Percentiles rank a stretch among this genome's conserved stretches.
Conservation (phyloP, 108 stramenopile genomes). For the Nitzschia putrida region DNA sequence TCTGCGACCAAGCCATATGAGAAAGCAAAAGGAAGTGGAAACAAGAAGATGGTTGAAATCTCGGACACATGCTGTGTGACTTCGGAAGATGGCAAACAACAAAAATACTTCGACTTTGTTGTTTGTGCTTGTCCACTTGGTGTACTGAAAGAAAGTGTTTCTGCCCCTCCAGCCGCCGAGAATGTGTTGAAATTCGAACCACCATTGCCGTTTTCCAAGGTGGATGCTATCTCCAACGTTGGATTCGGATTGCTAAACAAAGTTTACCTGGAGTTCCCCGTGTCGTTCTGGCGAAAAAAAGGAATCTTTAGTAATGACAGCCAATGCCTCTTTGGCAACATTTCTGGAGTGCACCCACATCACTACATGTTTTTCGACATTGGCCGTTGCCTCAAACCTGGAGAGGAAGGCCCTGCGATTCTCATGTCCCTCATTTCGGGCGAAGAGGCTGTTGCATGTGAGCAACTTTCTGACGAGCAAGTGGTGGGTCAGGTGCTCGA, state of each 20-base stretch:
- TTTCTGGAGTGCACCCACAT: slow-evolving; percentile 53
- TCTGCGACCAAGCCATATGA: slow-evolving; percentile 39
- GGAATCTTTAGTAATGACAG: slow-evolving; percentile 25
- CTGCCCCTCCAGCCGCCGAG: not conserved
- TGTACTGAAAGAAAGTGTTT: slow-evolving; percentile 65
- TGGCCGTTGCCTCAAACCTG: slow-evolving; percentile 34
- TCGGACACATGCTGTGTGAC: slow-evolving; percentile 61
- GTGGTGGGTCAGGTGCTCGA: slow-evolving; percentile 43
- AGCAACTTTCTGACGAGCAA: slow-evolving; percentile 41
- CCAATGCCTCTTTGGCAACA: slow-evolving; percentile 55
- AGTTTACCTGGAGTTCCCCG: slow-evolving; percentile 55
- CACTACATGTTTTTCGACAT: slow-evolving; percentile 75
- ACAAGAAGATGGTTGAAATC: slow-evolving; percentile 33
- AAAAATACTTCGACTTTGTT: slow-evolving; percentile 54
- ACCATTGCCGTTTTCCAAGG: slow-evolving; percentile 67
- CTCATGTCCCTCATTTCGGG: slow-evolving; percentile 63
- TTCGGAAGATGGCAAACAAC: slow-evolving; percentile 35
- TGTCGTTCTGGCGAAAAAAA: slow-evolving; percentile 50
- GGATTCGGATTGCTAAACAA: slow-evolving; percentile 79
- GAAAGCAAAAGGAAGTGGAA: slow-evolving; percentile 3
- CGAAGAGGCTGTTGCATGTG: slow-evolving; percentile 49
- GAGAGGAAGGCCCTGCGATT: slow-evolving; percentile 42
- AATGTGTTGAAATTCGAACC: slow-evolving; percentile 53
- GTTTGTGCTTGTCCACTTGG: slow-evolving; percentile 81
- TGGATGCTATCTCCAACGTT: slow-evolving; percentile 66